phyloP scores from a whole-genome alignment of 2,329 filamentous ascomycete genomes.

The Apiospora saccharicola region DNA sequence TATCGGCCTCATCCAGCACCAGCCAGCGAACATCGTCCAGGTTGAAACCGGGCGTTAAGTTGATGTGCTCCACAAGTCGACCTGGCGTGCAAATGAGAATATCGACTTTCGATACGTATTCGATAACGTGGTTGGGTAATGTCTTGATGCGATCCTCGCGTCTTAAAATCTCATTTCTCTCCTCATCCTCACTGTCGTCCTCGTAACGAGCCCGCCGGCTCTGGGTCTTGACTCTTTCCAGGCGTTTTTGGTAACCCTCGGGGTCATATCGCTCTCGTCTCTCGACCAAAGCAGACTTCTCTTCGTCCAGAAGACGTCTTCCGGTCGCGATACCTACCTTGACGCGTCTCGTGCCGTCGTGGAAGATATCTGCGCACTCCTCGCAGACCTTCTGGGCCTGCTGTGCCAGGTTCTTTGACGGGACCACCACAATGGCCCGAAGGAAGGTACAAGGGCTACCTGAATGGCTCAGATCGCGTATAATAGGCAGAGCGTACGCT shows the following conservation, averaged over 20 bases:
- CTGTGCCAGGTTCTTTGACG: constrained; percentile 87
- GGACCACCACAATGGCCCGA: constrained; percentile 84
- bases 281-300: constrained; percentile 56
- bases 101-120: constrained; percentile 77
- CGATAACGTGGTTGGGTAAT: constrained; percentile 69
- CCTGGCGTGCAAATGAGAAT: constrained; percentile 92
- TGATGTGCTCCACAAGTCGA: constrained; percentile 88
- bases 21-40: constrained; percentile 85
- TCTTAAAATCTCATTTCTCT: constrained; percentile 37
- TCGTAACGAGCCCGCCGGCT: constrained; percentile 39
- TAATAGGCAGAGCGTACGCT: constrained; percentile 86
- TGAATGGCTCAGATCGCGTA: constrained; percentile 75
- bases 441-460: constrained; percentile 66
- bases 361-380: constrained; percentile 70
- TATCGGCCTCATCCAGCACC: constrained; percentile 92
- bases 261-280: constrained; percentile 69
- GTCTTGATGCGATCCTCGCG: constrained; percentile 40
- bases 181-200: constrained; percentile 45
- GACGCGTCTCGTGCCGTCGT: constrained; percentile 66
- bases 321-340: constrained; percentile 85
- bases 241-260: constrained; percentile 53
- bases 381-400: constrained; percentile 85
- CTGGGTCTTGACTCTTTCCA: constrained; percentile 54
- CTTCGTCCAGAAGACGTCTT: constrained; percentile 74
- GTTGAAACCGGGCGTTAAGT: constrained; percentile 81